Conservation (phyloP, 1,284 basidiomycete genomes). For the Rhodofomes roseus region DNA sequence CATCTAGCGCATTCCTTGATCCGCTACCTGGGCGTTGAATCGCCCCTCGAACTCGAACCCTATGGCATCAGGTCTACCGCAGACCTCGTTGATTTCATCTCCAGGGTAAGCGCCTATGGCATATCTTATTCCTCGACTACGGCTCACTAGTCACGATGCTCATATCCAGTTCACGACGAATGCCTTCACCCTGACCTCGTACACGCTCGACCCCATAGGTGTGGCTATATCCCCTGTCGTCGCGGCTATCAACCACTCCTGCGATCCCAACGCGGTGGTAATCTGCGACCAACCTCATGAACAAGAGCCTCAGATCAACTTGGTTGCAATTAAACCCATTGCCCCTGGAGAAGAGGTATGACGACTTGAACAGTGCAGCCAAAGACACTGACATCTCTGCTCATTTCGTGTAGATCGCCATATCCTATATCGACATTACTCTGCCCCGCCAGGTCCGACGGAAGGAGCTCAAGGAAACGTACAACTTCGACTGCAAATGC, state of each 20-base stretch:
- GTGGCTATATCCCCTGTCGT: conserved; percentile 74
- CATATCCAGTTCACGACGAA: conserved; percentile 76
- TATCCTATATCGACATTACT: conserved; percentile 84
- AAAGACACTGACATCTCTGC: not conserved
- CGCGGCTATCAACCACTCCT: conserved; percentile 90
- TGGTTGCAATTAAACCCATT: conserved; percentile 70
- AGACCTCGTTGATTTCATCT: conserved; percentile 68
- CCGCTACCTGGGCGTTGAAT: conserved; percentile 57
- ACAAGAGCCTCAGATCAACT: conserved; percentile 64
- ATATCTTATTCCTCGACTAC: too few relatives aligned
- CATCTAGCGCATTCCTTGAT: conserved; percentile 70
- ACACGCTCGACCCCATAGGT: conserved; percentile 76
- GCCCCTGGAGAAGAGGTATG: conserved; percentile 65
- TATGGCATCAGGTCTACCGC: conserved; percentile 54
- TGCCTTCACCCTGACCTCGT: conserved; percentile 80
- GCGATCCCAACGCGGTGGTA: conserved; percentile 85
- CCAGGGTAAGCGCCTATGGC: conserved; percentile 52
- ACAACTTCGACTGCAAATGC: conserved; percentile 81
- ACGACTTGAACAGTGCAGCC: not conserved
- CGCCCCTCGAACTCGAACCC: conserved; percentile 51
- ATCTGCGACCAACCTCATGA: conserved; percentile 42
- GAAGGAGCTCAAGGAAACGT: conserved; percentile 62
- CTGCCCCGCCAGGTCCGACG: conserved; percentile 59
- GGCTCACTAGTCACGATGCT: not conserved
- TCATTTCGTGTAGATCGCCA: conserved; percentile 43